Conservation (phyloP, 805 yeast species). For the Candida hungchunana region DNA sequence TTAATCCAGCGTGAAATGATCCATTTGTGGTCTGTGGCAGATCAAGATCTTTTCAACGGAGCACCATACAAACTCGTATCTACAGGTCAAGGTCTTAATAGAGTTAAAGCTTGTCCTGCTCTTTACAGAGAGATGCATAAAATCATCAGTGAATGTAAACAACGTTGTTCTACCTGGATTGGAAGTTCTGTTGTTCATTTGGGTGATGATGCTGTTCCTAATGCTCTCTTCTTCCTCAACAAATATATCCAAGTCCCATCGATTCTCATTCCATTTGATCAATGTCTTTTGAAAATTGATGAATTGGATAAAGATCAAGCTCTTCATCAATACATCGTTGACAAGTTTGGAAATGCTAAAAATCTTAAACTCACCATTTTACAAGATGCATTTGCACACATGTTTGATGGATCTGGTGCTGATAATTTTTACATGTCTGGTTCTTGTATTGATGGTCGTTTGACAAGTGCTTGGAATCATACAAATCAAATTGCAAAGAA, state of each 20-base stretch:
- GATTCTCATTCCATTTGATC: conserved; percentile 68
- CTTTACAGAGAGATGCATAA: conserved; percentile 67
- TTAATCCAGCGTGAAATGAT: conserved; percentile 76
- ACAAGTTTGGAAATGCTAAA: conserved; percentile 53
- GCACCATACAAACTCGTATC: conserved; percentile 53
- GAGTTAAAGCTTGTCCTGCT: conserved; percentile 70
- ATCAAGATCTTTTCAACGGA: conserved; percentile 60
- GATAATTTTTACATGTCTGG: conserved; percentile 83
- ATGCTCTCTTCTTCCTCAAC: conserved; percentile 73
- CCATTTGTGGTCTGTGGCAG: conserved; percentile 72
- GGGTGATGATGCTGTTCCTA: conserved; percentile 83
- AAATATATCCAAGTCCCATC: conserved; percentile 79
- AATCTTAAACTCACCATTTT: conserved; percentile 44
- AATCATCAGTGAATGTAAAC: conserved; percentile 62
- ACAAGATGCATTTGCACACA: conserved; percentile 39
- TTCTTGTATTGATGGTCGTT: conserved; percentile 77
- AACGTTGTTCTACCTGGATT: conserved; percentile 63
- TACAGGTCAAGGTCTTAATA: conserved; percentile 79
- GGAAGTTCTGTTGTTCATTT: conserved; percentile 78
- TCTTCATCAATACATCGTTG: conserved; percentile 46
- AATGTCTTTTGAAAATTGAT: conserved; percentile 51
- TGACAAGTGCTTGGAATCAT: conserved; percentile 82
- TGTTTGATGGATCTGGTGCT: conserved; percentile 78
- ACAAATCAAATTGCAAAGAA: conserved; percentile 67
- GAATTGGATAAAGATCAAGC: conserved; percentile 45